phyloP scores from a whole-genome alignment of 257 asterid genomes.

The Scutellaria baicalensis region DNA sequence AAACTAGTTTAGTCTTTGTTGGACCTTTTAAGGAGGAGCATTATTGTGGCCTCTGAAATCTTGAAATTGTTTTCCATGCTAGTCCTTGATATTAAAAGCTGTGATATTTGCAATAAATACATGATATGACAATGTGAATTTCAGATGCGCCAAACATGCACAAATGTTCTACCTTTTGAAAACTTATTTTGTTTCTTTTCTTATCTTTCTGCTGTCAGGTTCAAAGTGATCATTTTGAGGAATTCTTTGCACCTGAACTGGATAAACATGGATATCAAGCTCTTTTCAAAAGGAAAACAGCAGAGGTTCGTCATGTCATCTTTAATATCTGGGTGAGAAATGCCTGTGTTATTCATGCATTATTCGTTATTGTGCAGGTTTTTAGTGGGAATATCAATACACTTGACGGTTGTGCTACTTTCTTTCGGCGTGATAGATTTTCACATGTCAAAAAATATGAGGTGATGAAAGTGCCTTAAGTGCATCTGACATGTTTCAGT shows the following conservation, averaged over 20 bases:
- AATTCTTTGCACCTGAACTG: slow-evolving; percentile 90
- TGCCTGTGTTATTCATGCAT: slow-evolving; percentile 8
- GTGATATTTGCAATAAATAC: neutral
- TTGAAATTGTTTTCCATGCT: neutral
- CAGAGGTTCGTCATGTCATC: slow-evolving; percentile 60
- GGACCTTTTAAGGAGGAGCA: neutral
- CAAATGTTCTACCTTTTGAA: neutral
- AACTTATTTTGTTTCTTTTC: neutral
- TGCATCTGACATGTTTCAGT: slow-evolving; percentile 11
- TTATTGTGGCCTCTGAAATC: neutral
- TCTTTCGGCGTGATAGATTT: slow-evolving; percentile 97
- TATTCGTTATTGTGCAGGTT: slow-evolving; percentile 38
- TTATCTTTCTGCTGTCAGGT: slow-evolving; percentile 46
- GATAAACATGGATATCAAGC: slow-evolving; percentile 97
- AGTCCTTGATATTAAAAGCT: neutral
- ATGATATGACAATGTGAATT: neutral
- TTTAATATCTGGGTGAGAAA: slow-evolving; percentile 2
- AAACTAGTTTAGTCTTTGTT: neutral
- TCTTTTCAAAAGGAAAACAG: slow-evolving; percentile 66
- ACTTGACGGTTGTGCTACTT: slow-evolving; percentile 94
- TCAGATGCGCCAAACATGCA: neutral
- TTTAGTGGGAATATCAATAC: slow-evolving; percentile 46
- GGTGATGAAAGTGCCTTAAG: slow-evolving; percentile 34
- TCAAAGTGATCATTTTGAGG: slow-evolving; percentile 88
- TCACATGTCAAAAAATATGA: slow-evolving; percentile 93